Evolutionary conservation across 108 stramenopile species (phyloP).

Genomic region (Aureococcus anophagefferens): DNA sequence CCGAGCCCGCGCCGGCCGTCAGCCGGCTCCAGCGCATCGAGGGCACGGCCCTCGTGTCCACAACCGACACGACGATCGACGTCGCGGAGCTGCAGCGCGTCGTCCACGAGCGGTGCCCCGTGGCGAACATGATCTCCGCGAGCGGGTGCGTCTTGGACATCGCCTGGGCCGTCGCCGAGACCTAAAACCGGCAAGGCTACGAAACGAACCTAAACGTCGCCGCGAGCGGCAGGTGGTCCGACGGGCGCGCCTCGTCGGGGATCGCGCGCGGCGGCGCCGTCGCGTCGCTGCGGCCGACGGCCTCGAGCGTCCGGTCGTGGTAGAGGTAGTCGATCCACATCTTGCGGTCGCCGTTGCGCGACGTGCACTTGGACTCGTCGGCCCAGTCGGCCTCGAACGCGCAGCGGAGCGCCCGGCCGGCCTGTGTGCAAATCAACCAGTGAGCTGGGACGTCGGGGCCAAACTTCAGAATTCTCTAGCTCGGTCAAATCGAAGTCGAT

Average conservation of each 20-base stretch:
- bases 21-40: too few relatives aligned
- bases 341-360: constrained; percentile 14
- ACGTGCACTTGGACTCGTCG: constrained; percentile 16
- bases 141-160: constrained; percentile 63
- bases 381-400: constrained; percentile 15
- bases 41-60: too few relatives aligned
- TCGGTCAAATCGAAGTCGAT: too few relatives aligned
- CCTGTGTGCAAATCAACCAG: too few relatives aligned
- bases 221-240: constrained; percentile 20
- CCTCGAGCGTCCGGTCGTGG: not conserved
- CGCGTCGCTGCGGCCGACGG: not conserved
- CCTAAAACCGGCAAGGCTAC: too few relatives aligned
- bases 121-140: constrained; percentile 62
- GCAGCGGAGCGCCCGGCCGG: constrained; percentile 6
- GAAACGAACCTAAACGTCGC: constrained; percentile 7
- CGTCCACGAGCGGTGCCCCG: constrained; percentile 62
- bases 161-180: constrained; percentile 27
- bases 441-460: too few relatives aligned
- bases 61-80: constrained; percentile 8
- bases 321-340: constrained; percentile 24
- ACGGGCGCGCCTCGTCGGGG: constrained; percentile 9
- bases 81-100: constrained; percentile 44
- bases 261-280: constrained; percentile 5
- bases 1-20: constrained; percentile 22
- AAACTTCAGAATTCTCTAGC: too few relatives aligned